A percentile compares a stretch with the other conserved stretches of the same genome.
Evolutionary conservation across 2,329 filamentous ascomycete genomes (phyloP).

Genomic region (Ceratocystis papillata): DNA sequence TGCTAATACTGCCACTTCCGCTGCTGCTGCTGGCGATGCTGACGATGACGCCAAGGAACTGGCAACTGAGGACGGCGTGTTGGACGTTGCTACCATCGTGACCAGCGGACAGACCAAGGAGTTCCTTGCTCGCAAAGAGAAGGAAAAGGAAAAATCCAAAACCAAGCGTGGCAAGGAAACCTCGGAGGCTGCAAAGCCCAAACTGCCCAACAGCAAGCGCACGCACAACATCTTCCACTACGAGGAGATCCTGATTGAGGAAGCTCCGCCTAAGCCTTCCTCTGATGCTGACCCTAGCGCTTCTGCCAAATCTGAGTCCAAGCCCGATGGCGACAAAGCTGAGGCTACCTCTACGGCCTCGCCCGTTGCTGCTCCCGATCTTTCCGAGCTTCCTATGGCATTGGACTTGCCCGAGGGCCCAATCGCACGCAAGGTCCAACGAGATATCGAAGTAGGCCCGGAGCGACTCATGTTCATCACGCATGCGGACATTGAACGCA

Average conservation of each 20-base stretch:
- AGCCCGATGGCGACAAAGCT: slow-evolving; percentile 18
- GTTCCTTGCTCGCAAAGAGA: slow-evolving; percentile 72
- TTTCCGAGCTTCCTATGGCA: slow-evolving; percentile 25
- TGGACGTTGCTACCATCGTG: slow-evolving; percentile 77
- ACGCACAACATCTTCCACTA: slow-evolving; percentile 61
- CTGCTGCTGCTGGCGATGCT: slow-evolving; percentile 32
- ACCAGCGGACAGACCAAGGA: slow-evolving; percentile 71
- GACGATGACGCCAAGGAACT: slow-evolving; percentile 34
- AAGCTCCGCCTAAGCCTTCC: slow-evolving; percentile 31
- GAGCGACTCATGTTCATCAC: slow-evolving; percentile 63
- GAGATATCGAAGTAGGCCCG: slow-evolving; percentile 63
- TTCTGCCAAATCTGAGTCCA: slow-evolving; percentile 1
- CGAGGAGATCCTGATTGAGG: slow-evolving; percentile 54
- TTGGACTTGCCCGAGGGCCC: slow-evolving; percentile 27
- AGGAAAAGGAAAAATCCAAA: slow-evolving; percentile 60
- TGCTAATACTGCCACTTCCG: slow-evolving; percentile 27
- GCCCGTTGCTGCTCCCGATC: slow-evolving; percentile 16
- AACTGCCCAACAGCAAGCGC: slow-evolving; percentile 62
- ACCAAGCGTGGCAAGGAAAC: slow-evolving; percentile 51
- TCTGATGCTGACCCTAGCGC: not conserved
- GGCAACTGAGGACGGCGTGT: slow-evolving; percentile 56
- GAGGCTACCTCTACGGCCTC: slow-evolving; percentile 16
- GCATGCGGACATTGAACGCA: slow-evolving; percentile 65
- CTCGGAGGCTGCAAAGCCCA: slow-evolving; percentile 45
- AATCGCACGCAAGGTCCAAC: slow-evolving; percentile 47